These are phyloP conservation scores for Ophiostoma triangulosporum DNA, from an alignment of 2,329 filamentous ascomycete genomes.

Conservation along the genomic window DNA sequence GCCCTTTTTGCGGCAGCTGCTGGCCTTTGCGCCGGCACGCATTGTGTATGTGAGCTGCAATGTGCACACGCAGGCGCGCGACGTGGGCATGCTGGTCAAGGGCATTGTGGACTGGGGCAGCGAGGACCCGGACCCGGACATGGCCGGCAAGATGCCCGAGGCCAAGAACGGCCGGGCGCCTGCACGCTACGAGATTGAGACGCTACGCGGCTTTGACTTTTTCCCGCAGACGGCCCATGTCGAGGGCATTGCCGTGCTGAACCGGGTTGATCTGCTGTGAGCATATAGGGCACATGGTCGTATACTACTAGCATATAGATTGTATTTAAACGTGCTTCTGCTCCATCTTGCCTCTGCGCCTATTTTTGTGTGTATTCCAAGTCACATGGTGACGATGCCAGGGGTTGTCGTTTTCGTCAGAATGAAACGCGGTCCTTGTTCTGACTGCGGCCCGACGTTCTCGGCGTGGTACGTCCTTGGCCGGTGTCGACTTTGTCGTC, in stretches of 20 bases:
- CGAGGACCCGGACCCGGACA: constrained; percentile 16
- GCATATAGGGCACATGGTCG: neutral
- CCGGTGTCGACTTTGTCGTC: neutral
- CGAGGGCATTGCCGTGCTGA: constrained; percentile 53
- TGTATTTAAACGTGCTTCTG: neutral
- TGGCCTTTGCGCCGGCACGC: constrained; percentile 61
- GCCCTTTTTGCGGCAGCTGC: constrained; percentile 67
- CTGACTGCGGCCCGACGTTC: neutral
- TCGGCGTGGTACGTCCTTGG: neutral
- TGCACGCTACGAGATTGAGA: constrained; percentile 71
- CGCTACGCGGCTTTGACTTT: constrained; percentile 85
- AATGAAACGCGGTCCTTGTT: neutral
- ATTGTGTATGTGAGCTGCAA: constrained; percentile 96
- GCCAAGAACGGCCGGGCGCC: constrained; percentile 21
- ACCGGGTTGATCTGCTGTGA: constrained; percentile 32
- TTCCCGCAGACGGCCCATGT: constrained; percentile 77
- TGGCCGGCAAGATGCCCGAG: constrained; percentile 19
- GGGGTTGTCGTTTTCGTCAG: too few species aligned
- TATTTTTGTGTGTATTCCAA: too few species aligned
- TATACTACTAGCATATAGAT: neutral
- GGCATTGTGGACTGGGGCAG: constrained; percentile 34
- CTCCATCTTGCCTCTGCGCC: too few species aligned
- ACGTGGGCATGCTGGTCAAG: constrained; percentile 75
- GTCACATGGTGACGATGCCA: too few species aligned
- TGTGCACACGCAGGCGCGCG: constrained; percentile 90